These are phyloP conservation scores for Colletotrichum tofieldiae DNA, from an alignment of 2,329 filamentous ascomycete species.

Conservation along the genomic window DNA sequence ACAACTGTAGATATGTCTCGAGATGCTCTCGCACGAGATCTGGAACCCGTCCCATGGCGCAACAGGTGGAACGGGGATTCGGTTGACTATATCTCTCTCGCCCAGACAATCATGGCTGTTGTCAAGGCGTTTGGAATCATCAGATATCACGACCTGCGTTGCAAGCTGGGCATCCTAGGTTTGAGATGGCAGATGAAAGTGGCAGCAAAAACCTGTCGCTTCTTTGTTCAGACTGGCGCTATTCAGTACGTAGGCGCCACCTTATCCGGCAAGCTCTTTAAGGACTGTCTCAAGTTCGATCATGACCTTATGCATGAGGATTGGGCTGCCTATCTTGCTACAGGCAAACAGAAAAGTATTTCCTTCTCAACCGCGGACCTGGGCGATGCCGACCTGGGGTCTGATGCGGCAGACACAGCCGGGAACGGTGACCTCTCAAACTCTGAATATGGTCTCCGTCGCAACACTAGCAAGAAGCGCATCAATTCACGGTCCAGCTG, in stretches of 20 bases:
- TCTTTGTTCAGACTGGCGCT: conserved; percentile 69
- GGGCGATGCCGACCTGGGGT: conserved; percentile 5
- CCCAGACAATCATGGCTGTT: conserved; percentile 70
- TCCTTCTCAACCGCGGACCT: background rate
- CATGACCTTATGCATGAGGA: conserved; percentile 70
- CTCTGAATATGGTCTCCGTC: background rate
- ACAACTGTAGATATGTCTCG: conserved; percentile 46
- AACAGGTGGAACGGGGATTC: conserved; percentile 70
- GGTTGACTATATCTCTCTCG: conserved; percentile 72
- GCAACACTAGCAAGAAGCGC: conserved; percentile 10
- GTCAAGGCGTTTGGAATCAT: conserved; percentile 72
- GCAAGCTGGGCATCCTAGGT: conserved; percentile 70
- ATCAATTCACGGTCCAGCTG: conserved; percentile 43
- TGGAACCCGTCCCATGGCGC: conserved; percentile 71
- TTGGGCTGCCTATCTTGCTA: conserved; percentile 70
- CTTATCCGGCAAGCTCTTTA: conserved; percentile 69
- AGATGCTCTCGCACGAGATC: conserved; percentile 52
- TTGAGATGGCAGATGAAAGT: conserved; percentile 73
- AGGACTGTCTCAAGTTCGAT: conserved; percentile 73
- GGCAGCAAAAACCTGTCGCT: conserved; percentile 71
- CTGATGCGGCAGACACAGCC: background rate
- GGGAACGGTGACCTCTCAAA: background rate
- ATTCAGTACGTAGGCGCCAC: conserved; percentile 72
- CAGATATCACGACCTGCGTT: conserved; percentile 70
- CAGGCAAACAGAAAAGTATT: conserved; percentile 55